A percentile compares a stretch with the other conserved stretches of the same genome.
Conservation (phyloP, 345 rosid genomes). For the Linum trigynum region DNA sequence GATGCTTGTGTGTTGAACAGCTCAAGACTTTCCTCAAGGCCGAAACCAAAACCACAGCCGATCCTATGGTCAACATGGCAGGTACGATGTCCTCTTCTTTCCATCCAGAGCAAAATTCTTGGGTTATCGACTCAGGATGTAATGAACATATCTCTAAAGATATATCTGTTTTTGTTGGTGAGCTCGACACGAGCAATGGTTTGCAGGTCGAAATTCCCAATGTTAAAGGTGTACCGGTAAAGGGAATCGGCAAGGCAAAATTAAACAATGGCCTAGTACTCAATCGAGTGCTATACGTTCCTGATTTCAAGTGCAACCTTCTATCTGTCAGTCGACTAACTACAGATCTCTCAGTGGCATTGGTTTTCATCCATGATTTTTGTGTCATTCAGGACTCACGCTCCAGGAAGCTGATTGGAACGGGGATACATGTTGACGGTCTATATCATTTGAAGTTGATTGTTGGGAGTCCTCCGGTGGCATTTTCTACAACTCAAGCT, state of each 20-base stretch:
- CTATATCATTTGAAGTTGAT: constrained; percentile 9
- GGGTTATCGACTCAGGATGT: too few species aligned
- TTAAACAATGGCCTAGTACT: background rate
- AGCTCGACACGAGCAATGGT: too few species aligned
- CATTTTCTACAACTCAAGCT: too few species aligned
- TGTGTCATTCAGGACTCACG: too few species aligned
- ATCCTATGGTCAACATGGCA: background rate
- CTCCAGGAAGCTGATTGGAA: too few species aligned
- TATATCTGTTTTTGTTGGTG: background rate
- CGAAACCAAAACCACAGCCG: background rate
- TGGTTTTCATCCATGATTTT: too few species aligned
- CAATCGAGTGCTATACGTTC: background rate
- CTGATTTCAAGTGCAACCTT: background rate
- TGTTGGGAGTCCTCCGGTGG: background rate
- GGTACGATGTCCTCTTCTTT: background rate
- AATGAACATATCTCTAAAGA: background rate
- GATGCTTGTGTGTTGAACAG: too few species aligned
- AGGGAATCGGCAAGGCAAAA: background rate
- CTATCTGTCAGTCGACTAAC: too few species aligned
- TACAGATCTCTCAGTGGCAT: too few species aligned
- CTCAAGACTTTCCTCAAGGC: too few species aligned
- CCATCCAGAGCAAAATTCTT: too few species aligned
- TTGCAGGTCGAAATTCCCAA: background rate
- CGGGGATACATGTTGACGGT: background rate
- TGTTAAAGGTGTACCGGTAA: background rate